These are phyloP conservation scores for Prunus padus DNA, from an alignment of 306 rosid genomes.

Conservation along the genomic window DNA sequence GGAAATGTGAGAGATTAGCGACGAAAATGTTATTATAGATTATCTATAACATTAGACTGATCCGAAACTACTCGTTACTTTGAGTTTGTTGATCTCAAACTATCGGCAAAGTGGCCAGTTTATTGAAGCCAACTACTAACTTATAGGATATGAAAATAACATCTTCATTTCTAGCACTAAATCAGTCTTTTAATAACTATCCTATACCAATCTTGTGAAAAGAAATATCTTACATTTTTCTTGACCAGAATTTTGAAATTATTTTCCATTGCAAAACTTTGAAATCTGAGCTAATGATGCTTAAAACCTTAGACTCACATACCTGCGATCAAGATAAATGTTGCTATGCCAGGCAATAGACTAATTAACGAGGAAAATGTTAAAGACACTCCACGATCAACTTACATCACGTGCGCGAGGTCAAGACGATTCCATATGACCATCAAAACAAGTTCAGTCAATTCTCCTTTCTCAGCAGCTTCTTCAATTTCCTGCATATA, in stretches of 20 bases:
- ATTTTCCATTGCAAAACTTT: neutral
- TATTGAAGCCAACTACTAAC: neutral
- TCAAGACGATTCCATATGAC: conserved; percentile 97
- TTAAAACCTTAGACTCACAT: neutral
- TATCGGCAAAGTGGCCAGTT: neutral
- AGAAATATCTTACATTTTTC: neutral
- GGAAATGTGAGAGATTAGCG: neutral
- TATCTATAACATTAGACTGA: neutral
- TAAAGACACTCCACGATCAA: conserved; percentile 26
- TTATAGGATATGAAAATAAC: neutral
- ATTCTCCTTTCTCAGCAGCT: conserved; percentile 92
- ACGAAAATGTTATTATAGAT: neutral
- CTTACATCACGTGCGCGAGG: conserved; percentile 90
- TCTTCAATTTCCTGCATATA: conserved; percentile 76
- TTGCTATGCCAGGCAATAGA: neutral
- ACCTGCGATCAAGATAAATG: neutral
- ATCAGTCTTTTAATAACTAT: neutral
- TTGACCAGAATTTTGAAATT: neutral
- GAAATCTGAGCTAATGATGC: neutral
- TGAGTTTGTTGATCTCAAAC: neutral
- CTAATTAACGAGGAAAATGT: neutral
- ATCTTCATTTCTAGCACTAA: neutral
- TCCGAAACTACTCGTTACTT: neutral
- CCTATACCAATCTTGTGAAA: neutral
- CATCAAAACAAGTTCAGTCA: conserved; percentile 87